Percentiles rank a stretch among this genome's conserved stretches.
Evolutionary conservation across 805 yeast species (phyloP).

Genomic region (Suhomyces kilbournensis): DNA sequence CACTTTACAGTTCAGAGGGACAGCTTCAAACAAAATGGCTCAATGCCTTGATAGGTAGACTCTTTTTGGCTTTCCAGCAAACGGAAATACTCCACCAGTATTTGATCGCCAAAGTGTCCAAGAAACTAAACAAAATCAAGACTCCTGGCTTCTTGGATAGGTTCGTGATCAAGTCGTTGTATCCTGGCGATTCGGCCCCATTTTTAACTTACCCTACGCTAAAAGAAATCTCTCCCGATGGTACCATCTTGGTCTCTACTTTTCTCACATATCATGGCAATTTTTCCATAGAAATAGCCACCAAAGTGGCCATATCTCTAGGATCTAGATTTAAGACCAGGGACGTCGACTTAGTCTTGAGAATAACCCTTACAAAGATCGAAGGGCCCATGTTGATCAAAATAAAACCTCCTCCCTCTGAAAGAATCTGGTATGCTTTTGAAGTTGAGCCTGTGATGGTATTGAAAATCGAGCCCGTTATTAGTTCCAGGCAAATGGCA

Average conservation of each 20-base stretch:
- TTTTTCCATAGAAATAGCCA: slow-evolving; percentile 71
- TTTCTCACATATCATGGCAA: slow-evolving; percentile 72
- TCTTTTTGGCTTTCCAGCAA: slow-evolving; percentile 72
- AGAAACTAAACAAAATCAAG: slow-evolving; percentile 74
- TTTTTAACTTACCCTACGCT: slow-evolving; percentile 70
- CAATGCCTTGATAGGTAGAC: slow-evolving; percentile 80
- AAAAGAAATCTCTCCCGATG: slow-evolving; percentile 73
- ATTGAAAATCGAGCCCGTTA: slow-evolving; percentile 83
- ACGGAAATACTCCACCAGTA: slow-evolving; percentile 63
- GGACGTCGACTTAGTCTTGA: slow-evolving; percentile 71
- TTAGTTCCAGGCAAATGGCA: slow-evolving; percentile 77
- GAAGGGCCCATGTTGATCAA: slow-evolving; percentile 70
- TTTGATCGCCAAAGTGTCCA: slow-evolving; percentile 57
- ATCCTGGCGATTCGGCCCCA: slow-evolving; percentile 81
- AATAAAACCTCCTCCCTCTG: slow-evolving; percentile 87
- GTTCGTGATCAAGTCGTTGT: slow-evolving; percentile 66
- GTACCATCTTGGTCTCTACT: slow-evolving; percentile 60
- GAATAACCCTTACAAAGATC: slow-evolving; percentile 62
- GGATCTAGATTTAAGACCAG: slow-evolving; percentile 73
- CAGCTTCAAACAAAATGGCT: slow-evolving; percentile 86
- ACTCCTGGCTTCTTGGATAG: slow-evolving; percentile 87
- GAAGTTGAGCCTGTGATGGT: slow-evolving; percentile 73
- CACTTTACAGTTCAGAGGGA: slow-evolving; percentile 77
- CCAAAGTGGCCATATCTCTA: slow-evolving; percentile 71
- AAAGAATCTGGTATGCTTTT: slow-evolving; percentile 88